Evolutionary conservation across 352 stramenopile species (phyloP).

Genomic region (Blastocystis sp.): DNA sequence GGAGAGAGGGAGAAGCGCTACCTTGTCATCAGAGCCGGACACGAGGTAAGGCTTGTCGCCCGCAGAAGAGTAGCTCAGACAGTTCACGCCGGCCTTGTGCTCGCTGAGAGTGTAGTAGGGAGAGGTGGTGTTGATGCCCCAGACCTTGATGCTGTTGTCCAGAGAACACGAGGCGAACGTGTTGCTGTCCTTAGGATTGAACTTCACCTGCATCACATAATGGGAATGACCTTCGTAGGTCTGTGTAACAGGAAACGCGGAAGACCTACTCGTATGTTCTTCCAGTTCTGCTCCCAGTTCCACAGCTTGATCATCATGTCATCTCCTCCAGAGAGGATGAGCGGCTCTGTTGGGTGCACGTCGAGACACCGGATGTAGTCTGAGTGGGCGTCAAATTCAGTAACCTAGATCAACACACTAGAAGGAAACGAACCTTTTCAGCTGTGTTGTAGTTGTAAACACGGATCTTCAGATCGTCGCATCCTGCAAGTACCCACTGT

Average conservation of each 20-base stretch:
- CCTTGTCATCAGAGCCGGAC: conserved; percentile 79
- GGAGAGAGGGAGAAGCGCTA: background rate
- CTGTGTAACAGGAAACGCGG: background rate
- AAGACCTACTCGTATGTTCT: background rate
- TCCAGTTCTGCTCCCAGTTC: conserved; percentile 86
- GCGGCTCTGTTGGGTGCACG: conserved; percentile 90
- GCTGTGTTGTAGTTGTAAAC: conserved; percentile 99
- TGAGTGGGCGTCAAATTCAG: conserved; percentile 86
- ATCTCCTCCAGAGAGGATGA: conserved; percentile 88
- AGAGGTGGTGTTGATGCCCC: conserved; percentile 80
- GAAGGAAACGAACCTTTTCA: conserved; percentile 76
- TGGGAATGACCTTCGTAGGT: conserved; percentile 87
- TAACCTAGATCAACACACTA: conserved; percentile 67
- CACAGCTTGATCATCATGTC: conserved; percentile 99
- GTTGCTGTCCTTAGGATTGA: conserved; percentile 98
- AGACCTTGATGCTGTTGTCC: conserved; percentile 91
- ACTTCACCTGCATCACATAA: conserved; percentile 97
- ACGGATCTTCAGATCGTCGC: conserved; percentile 90
- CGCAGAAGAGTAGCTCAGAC: conserved; percentile 94
- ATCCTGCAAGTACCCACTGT: conserved; percentile 88
- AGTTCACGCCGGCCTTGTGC: conserved; percentile 95
- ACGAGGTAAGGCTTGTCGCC: conserved; percentile 97
- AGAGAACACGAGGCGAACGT: conserved; percentile 93
- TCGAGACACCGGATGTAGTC: conserved; percentile 96
- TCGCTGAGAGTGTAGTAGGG: conserved; percentile 83